A percentile compares a stretch with the other conserved stretches of the same genome.
Conservation (phyloP, 148 eudicot species). For the Hydrangea macrophylla region DNA sequence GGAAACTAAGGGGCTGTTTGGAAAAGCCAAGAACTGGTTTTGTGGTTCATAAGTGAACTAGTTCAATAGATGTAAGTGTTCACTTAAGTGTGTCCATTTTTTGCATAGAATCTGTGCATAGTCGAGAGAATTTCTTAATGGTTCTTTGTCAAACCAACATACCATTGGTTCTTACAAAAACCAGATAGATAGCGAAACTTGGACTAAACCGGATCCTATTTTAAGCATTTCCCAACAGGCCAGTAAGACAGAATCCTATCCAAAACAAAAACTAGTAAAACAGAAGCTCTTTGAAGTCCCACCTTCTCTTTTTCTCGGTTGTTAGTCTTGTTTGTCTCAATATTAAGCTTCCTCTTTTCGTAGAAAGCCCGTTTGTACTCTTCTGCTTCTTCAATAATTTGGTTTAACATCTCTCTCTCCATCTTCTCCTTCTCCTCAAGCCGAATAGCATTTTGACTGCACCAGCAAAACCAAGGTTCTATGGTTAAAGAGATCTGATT, state of each 20-base stretch:
- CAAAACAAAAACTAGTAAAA: background rate
- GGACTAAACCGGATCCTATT: too few relatives aligned
- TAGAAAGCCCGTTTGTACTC: conserved; percentile 67
- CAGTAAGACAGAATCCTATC: too few relatives aligned
- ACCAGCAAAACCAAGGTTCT: conserved; percentile 17
- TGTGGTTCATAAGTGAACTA: too few relatives aligned
- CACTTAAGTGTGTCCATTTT: too few relatives aligned
- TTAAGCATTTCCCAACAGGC: too few relatives aligned
- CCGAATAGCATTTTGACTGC: conserved; percentile 70
- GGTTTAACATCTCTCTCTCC: conserved; percentile 84
- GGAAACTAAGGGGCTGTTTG: too few relatives aligned
- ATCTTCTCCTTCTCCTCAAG: conserved; percentile 89
- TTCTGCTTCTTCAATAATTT: conserved; percentile 86
- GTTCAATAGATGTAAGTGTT: background rate
- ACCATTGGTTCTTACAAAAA: too few relatives aligned
- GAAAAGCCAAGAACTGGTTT: too few relatives aligned
- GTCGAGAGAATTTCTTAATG: too few relatives aligned
- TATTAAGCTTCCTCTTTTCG: conserved; percentile 78
- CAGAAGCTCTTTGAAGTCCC: background rate
- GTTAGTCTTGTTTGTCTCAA: conserved; percentile 73
- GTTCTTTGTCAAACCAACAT: too few relatives aligned
- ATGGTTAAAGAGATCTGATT: background rate
- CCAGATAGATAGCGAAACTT: background rate
- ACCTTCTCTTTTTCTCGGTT: conserved; percentile 95
- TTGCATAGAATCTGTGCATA: too few relatives aligned